Percentiles rank a stretch among this genome's conserved stretches.
These are phyloP conservation scores for Microbotryomycetes sp. DNA, from an alignment of 1,284 basidiomycete species.

Conservation along the genomic window DNA sequence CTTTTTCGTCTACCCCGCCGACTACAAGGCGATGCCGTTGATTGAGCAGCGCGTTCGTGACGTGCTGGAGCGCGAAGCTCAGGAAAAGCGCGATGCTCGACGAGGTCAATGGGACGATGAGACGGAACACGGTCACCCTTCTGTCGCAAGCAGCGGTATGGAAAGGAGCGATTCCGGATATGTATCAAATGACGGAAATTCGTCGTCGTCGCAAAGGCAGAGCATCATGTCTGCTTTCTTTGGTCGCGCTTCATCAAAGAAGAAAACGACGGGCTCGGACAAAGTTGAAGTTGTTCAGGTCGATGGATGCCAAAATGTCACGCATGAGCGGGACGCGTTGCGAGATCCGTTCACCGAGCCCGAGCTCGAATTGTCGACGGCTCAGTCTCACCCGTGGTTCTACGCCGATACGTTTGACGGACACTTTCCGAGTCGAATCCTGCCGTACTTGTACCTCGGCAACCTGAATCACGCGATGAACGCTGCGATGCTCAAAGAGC, in stretches of 20 bases:
- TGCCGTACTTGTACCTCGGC: slow-evolving; percentile 91
- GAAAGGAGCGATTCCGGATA: slow-evolving; percentile 28
- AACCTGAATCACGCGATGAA: slow-evolving; percentile 92
- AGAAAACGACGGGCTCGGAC: not conserved
- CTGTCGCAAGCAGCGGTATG: slow-evolving; percentile 13
- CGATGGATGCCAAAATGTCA: too few relatives aligned
- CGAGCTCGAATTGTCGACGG: slow-evolving; percentile 15
- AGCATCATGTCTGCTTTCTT: not conserved
- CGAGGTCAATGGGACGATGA: not conserved
- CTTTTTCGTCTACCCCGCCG: slow-evolving; percentile 89
- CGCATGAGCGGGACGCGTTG: not conserved
- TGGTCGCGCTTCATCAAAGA: not conserved
- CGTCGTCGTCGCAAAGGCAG: not conserved
- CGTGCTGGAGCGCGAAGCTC: slow-evolving; percentile 17
- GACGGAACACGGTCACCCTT: not conserved
- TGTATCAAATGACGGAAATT: not conserved
- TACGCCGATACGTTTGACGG: slow-evolving; percentile 87
- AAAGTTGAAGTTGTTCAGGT: not conserved
- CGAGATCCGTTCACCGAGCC: not conserved
- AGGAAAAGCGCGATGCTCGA: slow-evolving; percentile 11
- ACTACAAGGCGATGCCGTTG: slow-evolving; percentile 41
- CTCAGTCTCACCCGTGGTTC: slow-evolving; percentile 67
- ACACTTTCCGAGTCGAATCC: slow-evolving; percentile 85
- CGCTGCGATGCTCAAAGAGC: slow-evolving; percentile 85
- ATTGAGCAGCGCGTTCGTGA: slow-evolving; percentile 20